A percentile compares a stretch with the other conserved stretches of the same genome.
Evolutionary conservation across 371 early-diverging fungal species (phyloP).

Genomic region (Rhizopus stolonifer): DNA sequence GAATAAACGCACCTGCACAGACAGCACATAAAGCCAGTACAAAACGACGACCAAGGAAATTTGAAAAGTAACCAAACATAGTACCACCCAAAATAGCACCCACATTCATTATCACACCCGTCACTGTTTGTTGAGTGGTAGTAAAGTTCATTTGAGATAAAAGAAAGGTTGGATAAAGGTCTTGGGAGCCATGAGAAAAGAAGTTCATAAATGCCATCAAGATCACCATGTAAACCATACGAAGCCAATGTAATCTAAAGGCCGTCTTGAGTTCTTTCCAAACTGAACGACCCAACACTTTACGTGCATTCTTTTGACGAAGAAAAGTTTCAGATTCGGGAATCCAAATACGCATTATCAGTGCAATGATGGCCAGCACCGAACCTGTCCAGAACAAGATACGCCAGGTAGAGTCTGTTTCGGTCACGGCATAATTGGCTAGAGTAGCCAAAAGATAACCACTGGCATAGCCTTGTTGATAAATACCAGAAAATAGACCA

Average conservation of each 20-base stretch:
- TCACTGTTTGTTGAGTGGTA: slow-evolving; percentile 53
- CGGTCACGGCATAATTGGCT: slow-evolving; percentile 55
- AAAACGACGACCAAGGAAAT: slow-evolving; percentile 66
- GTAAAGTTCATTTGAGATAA: slow-evolving; percentile 55
- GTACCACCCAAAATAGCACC: slow-evolving; percentile 73
- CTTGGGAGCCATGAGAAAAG: slow-evolving; percentile 71
- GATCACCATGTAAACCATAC: slow-evolving; percentile 58
- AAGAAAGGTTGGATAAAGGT: slow-evolving; percentile 72
- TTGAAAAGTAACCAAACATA: slow-evolving; percentile 62
- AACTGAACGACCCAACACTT: slow-evolving; percentile 31
- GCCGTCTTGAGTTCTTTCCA: slow-evolving; percentile 48
- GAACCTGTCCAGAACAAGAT: slow-evolving; percentile 69
- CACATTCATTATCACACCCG: slow-evolving; percentile 59
- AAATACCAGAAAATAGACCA: slow-evolving; percentile 75
- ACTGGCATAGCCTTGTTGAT: slow-evolving; percentile 69
- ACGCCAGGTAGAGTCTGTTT: slow-evolving; percentile 60
- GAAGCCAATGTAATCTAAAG: slow-evolving; percentile 53
- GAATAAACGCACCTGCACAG: slow-evolving; percentile 62
- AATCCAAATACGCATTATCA: slow-evolving; percentile 60
- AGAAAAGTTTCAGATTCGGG: slow-evolving; percentile 64
- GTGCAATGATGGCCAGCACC: slow-evolving; percentile 57
- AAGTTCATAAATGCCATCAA: slow-evolving; percentile 68
- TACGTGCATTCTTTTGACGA: slow-evolving; percentile 40
- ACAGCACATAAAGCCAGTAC: slow-evolving; percentile 48
- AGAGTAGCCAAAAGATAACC: slow-evolving; percentile 68